These are phyloP conservation scores for Apostasia ramifera DNA, from an alignment of 106 monocot genomes.

Conservation along the genomic window DNA sequence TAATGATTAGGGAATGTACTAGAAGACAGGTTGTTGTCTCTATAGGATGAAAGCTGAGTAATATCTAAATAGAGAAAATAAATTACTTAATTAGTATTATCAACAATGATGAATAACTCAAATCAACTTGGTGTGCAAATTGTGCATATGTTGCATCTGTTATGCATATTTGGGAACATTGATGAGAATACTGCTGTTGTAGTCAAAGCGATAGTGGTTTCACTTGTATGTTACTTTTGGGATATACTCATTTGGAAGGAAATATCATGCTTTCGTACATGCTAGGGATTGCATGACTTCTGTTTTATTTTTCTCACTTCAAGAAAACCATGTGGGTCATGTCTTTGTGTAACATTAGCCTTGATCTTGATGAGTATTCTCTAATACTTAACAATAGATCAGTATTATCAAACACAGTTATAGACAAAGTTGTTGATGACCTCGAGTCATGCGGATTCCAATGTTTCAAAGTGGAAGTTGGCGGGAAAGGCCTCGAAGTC, in stretches of 20 bases:
- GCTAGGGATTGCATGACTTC: neutral
- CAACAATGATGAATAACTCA: no score
- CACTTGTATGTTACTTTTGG: neutral
- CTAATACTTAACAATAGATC: conserved; percentile 7
- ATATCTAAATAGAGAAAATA: no score
- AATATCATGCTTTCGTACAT: neutral
- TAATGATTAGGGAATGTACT: no score
- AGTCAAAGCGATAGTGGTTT: neutral
- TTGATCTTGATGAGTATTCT: no score
- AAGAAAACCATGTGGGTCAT: neutral
- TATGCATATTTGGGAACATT: no score
- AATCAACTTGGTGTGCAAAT: no score
- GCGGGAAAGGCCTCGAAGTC: conserved; percentile 67
- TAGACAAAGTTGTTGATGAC: conserved; percentile 52
- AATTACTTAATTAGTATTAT: no score
- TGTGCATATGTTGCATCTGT: no score
- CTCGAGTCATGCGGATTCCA: conserved; percentile 66
- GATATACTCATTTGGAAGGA: neutral
- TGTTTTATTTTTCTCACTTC: neutral
- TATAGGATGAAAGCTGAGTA: no score
- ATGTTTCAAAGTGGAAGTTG: conserved; percentile 66
- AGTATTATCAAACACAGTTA: conserved; percentile 40
- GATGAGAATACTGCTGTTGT: no score
- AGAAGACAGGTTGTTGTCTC: no score
- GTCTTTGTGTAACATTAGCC: neutral